Evolutionary conservation across 2,329 filamentous ascomycete genomes (phyloP).

Genomic region (Incumbomyces lentus): DNA sequence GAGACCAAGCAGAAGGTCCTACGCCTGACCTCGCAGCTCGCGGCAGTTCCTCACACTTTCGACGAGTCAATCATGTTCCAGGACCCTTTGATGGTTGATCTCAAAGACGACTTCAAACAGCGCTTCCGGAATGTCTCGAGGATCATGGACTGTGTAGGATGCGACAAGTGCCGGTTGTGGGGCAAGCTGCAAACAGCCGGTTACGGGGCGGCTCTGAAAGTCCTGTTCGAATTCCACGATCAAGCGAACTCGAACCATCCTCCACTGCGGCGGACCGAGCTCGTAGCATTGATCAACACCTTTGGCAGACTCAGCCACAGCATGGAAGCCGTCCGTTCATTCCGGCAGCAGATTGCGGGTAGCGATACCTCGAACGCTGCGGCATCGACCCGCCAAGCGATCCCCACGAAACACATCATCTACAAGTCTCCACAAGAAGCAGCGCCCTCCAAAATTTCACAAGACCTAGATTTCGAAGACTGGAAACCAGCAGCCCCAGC

Average conservation of each 20-base stretch:
- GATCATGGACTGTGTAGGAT: conserved; percentile 97
- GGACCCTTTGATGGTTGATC: conserved; percentile 49
- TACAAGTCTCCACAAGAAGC: conserved; percentile 1
- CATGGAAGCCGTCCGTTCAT: conserved; percentile 62
- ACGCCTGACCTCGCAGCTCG: conserved; percentile 60
- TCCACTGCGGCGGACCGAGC: conserved; percentile 71
- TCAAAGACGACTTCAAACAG: conserved; percentile 96
- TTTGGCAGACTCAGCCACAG: conserved; percentile 78
- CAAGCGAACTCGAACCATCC: conserved; percentile 54
- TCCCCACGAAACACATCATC: neutral
- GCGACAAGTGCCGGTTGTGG: conserved; percentile 97
- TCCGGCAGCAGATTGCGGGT: conserved; percentile 35
- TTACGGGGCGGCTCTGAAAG: conserved; percentile 88
- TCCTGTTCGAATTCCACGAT: conserved; percentile 86
- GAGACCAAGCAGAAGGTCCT: conserved; percentile 73
- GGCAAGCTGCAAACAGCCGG: conserved; percentile 92
- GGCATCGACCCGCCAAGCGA: conserved; percentile 6
- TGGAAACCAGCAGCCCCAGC: conserved; percentile 13
- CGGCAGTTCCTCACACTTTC: conserved; percentile 65
- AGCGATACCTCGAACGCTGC: neutral
- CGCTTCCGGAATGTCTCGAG: conserved; percentile 94
- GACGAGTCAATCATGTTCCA: conserved; percentile 95
- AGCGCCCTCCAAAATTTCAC: neutral
- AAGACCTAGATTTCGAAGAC: conserved; percentile 7
- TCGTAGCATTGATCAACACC: conserved; percentile 91